Evolutionary conservation across 2,329 filamentous ascomycete genomes (phyloP).

Genomic region (Pseudogymnoascus sp.): DNA sequence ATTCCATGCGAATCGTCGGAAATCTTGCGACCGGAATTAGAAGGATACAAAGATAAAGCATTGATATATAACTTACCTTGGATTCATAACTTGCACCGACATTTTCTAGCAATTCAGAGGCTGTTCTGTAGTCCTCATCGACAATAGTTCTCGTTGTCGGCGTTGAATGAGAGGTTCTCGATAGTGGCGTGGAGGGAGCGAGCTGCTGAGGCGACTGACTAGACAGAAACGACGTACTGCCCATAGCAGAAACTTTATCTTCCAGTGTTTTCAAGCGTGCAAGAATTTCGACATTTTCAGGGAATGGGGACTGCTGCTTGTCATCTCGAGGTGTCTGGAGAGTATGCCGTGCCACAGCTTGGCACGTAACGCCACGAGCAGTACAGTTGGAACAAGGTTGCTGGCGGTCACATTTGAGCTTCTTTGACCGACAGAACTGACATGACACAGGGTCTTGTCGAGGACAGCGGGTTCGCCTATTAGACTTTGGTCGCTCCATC

Average conservation of each 20-base stretch:
- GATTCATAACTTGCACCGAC: not conserved
- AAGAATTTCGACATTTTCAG: not conserved
- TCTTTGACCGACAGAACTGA: slow-evolving; percentile 21
- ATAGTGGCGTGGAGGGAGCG: not conserved
- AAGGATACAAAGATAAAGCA: not conserved
- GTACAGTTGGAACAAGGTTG: slow-evolving; percentile 23
- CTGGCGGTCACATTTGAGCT: slow-evolving; percentile 22
- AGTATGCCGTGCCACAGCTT: not conserved
- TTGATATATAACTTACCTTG: not conserved
- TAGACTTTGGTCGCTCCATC: not conserved
- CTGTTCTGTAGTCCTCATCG: slow-evolving; percentile 2
- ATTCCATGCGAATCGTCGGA: not conserved
- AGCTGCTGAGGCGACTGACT: not conserved
- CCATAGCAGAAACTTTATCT: not conserved
- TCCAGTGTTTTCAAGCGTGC: not conserved
- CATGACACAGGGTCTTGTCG: slow-evolving; percentile 24
- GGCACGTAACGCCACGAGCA: slow-evolving; percentile 14
- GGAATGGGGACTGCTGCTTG: not conserved
- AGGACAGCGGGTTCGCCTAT: slow-evolving; percentile 10
- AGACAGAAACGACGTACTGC: not conserved
- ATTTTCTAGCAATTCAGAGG: not conserved
- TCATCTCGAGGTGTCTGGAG: not conserved
- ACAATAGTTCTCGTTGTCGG: not conserved
- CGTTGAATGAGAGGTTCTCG: not conserved
- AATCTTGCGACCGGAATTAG: not conserved